Conservation (phyloP, 805 yeast species). For the Kluyveromyces nonfermentans region DNA sequence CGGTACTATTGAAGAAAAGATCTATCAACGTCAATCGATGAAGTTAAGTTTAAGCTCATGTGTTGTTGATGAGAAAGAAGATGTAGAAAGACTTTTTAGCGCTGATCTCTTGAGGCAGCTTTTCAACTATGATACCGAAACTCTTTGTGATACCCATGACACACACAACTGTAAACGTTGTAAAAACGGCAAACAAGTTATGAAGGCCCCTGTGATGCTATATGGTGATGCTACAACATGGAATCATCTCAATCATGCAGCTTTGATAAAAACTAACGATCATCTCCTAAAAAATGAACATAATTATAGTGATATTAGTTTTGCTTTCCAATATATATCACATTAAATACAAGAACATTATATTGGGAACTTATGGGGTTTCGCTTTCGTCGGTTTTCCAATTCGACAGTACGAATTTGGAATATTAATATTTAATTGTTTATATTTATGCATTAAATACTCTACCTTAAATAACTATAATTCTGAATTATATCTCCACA, state of each 20-base stretch:
- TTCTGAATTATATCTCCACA: no score
- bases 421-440: no score
- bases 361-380: no score
- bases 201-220: constrained; percentile 74
- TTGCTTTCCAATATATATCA: constrained; percentile 88
- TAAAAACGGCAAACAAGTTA: constrained; percentile 46
- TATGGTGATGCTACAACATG: constrained; percentile 97
- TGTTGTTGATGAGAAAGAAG: constrained; percentile 94
- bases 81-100: constrained; percentile 85
- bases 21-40: constrained; percentile 91
- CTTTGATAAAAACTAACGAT: constrained; percentile 62
- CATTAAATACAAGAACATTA: constrained; percentile 33
- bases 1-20: constrained; percentile 93
- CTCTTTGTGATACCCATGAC: constrained; percentile 85
- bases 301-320: constrained; percentile 60
- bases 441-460: no score
- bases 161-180: constrained; percentile 87
- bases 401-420: no score
- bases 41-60: constrained; percentile 87
- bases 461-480: no score
- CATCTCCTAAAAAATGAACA: constrained; percentile 66
- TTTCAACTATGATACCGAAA: constrained; percentile 57
- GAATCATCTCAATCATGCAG: constrained; percentile 75
- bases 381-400: no score
- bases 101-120: constrained; percentile 69